Conservation (phyloP, 2,329 filamentous ascomycete genomes). For the Podosphaera aphanis region DNA sequence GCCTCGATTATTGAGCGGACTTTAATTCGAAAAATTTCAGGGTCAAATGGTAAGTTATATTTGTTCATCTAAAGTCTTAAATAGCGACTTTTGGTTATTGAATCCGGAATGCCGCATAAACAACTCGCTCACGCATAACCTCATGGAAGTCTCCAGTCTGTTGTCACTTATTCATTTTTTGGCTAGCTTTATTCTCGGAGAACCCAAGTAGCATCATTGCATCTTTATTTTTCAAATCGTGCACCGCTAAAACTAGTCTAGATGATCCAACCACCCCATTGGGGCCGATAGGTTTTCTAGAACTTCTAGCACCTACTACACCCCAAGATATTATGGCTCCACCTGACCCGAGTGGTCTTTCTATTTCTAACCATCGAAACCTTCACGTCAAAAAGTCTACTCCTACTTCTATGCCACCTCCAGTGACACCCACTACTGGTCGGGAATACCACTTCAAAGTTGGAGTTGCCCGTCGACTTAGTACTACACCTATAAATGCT, state of each 20-base stretch:
- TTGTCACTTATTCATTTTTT: too few species aligned
- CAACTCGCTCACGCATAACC: too few species aligned
- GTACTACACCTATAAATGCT: conserved; percentile 45
- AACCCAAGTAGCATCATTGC: too few species aligned
- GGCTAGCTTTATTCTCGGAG: too few species aligned
- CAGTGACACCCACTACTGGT: conserved; percentile 58
- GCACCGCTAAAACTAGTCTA: conserved; percentile 27
- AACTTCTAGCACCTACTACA: conserved; percentile 42
- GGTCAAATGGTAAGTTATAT: conserved; percentile 18
- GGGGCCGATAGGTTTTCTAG: conserved; percentile 28
- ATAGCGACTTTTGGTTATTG: too few species aligned
- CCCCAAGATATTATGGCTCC: conserved; percentile 53
- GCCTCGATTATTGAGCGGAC: conserved; percentile 10
- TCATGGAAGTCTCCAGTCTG: too few species aligned
- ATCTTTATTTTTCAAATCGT: too few species aligned
- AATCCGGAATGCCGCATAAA: too few species aligned
- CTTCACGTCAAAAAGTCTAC: conserved; percentile 8
- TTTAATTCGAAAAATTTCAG: conserved; percentile 10
- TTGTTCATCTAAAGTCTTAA: conserved; percentile 13
- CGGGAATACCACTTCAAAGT: conserved; percentile 31
- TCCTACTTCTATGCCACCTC: conserved; percentile 29
- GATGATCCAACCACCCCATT: conserved; percentile 36
- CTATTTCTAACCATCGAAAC: conserved; percentile 43
- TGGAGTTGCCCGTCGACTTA: conserved; percentile 29
- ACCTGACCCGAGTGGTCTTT: conserved; percentile 60